Evolutionary conservation across 2,329 filamentous ascomycete genomes (phyloP).

Genomic region (Nemania serpens): DNA sequence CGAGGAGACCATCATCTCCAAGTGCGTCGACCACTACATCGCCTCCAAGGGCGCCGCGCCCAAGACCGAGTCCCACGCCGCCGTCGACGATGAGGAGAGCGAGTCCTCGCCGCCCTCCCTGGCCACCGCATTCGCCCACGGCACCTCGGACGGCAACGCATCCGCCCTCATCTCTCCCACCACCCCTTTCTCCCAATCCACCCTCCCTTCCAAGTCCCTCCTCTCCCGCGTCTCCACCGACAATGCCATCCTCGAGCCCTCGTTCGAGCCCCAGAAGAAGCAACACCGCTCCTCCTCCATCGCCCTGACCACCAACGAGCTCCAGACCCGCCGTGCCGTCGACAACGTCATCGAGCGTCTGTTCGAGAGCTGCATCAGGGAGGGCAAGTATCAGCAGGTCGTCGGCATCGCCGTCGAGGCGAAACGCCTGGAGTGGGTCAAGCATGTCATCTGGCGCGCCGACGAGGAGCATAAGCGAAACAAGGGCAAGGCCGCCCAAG

Average conservation of each 20-base stretch:
- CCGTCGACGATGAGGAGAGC: conserved; percentile 44
- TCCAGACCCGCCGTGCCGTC: conserved; percentile 75
- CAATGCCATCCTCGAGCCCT: conserved; percentile 65
- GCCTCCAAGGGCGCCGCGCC: conserved; percentile 68
- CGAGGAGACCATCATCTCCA: conserved; percentile 98
- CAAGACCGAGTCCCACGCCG: conserved; percentile 56
- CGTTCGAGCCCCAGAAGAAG: conserved; percentile 58
- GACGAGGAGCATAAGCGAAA: conserved; percentile 79
- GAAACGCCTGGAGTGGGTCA: conserved; percentile 85
- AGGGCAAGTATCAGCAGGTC: conserved; percentile 90
- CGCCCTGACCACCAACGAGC: conserved; percentile 67
- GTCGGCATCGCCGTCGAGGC: conserved; percentile 96
- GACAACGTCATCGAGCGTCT: conserved; percentile 84
- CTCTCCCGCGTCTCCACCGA: conserved; percentile 79
- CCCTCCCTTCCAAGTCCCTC: conserved; percentile 89
- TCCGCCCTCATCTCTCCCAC: conserved; percentile 81
- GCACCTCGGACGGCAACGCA: conserved; percentile 66
- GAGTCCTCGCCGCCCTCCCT: conserved; percentile 65
- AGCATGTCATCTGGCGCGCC: conserved; percentile 85
- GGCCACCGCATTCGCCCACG: conserved; percentile 76
- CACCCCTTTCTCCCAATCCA: conserved; percentile 93
- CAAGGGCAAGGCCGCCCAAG: conserved; percentile 62
- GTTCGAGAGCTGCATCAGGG: conserved; percentile 85
- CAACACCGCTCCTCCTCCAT: conserved; percentile 62
- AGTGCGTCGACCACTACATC: conserved; percentile 98